Evolutionary conservation across 768 basidiomycete genomes (phyloP), one percentile per base, ranked within the genome.

Genomic region (Suillus brevipes): DNA sequence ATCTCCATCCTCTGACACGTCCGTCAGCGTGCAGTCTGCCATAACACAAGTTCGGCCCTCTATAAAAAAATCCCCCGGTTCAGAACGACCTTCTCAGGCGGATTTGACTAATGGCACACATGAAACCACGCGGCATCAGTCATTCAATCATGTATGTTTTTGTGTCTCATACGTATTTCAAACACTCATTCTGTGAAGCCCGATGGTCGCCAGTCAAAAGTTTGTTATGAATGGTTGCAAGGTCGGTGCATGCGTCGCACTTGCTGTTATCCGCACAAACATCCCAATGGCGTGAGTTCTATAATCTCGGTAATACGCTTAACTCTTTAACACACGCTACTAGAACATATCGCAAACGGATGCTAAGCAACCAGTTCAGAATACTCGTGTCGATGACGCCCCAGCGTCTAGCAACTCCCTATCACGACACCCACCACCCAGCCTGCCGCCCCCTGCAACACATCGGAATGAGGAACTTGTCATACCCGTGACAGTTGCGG

Each of bases 401-500:
- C 9, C 52, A 34, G 31, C 10, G 31, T 34, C 52, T 34, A 9
- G 23, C 8, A 25, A 28, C 57, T 38, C 57, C 14, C 16, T 18
- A 28, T 58, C 38, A 40, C 37, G 16, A 16, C 38, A 28, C 23
- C 10, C 37, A 25, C 57, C 16, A 2, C 23, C 56, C 4, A 25
- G n/a, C 14, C 13, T 38, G 8, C 37, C 36, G 4, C 9, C 56
- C 37, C 37, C 38, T 28, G 4, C 25, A 16, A 58, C 25, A 58
- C 57, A 37, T 40, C 37, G 57, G 28, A 58, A 40, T 25, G 57
- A 58, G 2, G 57, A 40, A 25, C 2, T 58, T 58, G 57, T 25
- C 25, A 58, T 58, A 25, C 57, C 68, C 0, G 61, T 82, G 14
- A 79, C 74, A 0, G 71, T 90, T 8, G 80, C 86, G 49, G 83